Percentiles rank a stretch among this genome's conserved stretches.
Conservation (phyloP, 352 stramenopile genomes). For the Blastocystis sp. region DNA sequence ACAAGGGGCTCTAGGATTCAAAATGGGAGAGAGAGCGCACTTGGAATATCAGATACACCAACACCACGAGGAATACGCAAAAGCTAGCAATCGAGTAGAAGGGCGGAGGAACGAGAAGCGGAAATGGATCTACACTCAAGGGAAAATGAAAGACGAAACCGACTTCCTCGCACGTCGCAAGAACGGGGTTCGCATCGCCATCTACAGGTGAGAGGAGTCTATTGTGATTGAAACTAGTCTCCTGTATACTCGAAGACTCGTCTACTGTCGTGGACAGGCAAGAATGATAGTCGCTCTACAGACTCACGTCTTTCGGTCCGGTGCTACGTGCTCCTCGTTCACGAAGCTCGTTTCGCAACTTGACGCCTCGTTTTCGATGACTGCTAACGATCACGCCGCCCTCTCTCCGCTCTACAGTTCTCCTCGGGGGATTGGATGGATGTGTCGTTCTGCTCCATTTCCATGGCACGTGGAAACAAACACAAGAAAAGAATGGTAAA, state of each 20-base stretch:
- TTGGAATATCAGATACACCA: slow-evolving; percentile 29
- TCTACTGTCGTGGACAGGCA: slow-evolving; percentile 21
- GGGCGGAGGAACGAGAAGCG: not conserved
- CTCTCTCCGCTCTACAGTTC: not conserved
- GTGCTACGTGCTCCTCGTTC: not conserved
- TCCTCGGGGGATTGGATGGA: not conserved
- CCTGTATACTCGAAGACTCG: not conserved
- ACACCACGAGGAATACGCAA: slow-evolving; percentile 1
- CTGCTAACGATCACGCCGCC: not conserved
- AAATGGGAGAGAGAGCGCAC: not conserved
- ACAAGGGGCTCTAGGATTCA: slow-evolving; percentile 41
- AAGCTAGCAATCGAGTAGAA: not conserved
- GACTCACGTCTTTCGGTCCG: not conserved
- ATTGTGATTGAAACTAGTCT: not conserved
- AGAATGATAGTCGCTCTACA: slow-evolving; percentile 42
- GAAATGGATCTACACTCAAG: not conserved
- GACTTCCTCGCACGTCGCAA: not conserved
- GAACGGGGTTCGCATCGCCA: not conserved
- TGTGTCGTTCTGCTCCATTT: not conserved
- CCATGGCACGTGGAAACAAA: not conserved
- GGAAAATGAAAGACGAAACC: not conserved
- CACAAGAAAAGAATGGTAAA: slow-evolving; percentile 1
- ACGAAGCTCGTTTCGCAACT: slow-evolving; percentile 58
- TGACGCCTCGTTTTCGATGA: slow-evolving; percentile 14
- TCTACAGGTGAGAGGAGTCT: not conserved